phyloP scores from a whole-genome alignment of 306 rosid species.

The Cicer pinnatifidum region DNA sequence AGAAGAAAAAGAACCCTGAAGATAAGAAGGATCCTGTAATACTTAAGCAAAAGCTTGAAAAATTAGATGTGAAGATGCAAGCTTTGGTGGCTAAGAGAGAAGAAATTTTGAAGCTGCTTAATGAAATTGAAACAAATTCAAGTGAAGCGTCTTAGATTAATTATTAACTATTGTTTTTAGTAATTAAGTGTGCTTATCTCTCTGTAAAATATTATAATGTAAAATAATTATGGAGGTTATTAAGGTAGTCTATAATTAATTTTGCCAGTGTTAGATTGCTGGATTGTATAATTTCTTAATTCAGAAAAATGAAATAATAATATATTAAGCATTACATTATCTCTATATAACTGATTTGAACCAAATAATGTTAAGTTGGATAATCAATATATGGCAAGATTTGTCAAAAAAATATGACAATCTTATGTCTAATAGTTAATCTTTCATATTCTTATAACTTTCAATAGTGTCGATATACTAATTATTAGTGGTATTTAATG shows the following conservation, averaged over 20 bases:
- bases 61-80: constrained; percentile 60
- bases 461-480: too few species aligned
- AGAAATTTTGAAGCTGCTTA: constrained; percentile 55
- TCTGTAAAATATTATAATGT: neutral
- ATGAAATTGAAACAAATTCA: constrained; percentile 51
- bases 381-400: too few species aligned
- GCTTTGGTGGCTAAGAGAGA: constrained; percentile 55
- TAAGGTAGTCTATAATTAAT: neutral
- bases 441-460: too few species aligned
- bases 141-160: constrained; percentile 25
- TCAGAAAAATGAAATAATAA: too few species aligned
- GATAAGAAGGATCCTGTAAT: constrained; percentile 60
- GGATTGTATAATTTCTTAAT: too few species aligned
- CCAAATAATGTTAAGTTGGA: too few species aligned
- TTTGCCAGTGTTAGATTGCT: neutral
- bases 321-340: too few species aligned
- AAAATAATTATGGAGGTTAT: neutral
- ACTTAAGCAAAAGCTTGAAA: constrained; percentile 63
- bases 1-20: constrained; percentile 64
- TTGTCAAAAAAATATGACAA: too few species aligned
- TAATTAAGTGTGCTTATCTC: neutral
- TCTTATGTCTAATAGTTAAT: too few species aligned
- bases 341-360: too few species aligned
- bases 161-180: neutral
- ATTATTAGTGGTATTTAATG: too few species aligned